Evolutionary conservation across 2,329 filamentous ascomycete genomes (phyloP).

Genomic region (Exophiala xenobiotica): DNA sequence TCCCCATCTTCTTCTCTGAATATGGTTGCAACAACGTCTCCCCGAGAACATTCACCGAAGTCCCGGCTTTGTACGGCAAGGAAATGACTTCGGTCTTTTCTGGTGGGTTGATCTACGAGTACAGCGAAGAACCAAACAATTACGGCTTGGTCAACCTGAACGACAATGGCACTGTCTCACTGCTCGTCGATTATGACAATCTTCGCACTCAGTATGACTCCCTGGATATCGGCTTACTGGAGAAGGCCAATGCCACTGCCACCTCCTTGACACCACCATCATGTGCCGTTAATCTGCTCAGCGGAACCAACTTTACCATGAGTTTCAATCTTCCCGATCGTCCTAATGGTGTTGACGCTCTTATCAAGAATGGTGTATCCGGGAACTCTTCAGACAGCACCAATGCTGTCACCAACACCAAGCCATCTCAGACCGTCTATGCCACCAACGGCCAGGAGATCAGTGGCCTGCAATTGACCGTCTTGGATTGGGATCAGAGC

Average conservation of each 20-base stretch:
- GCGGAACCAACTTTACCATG: slow-evolving; percentile 64
- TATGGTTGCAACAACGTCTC: slow-evolving; percentile 63
- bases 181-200: slow-evolving; percentile 68
- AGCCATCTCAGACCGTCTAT: slow-evolving; percentile 59
- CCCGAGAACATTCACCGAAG: slow-evolving; percentile 61
- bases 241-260: slow-evolving; percentile 60
- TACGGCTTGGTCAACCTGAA: slow-evolving; percentile 62
- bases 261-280: slow-evolving; percentile 57
- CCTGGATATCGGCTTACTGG: slow-evolving; percentile 68
- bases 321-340: slow-evolving; percentile 75
- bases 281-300: slow-evolving; percentile 69
- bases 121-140: slow-evolving; percentile 48
- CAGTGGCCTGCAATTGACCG: slow-evolving; percentile 60
- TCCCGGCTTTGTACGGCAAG: slow-evolving; percentile 58
- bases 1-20: slow-evolving; percentile 67
- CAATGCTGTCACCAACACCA: slow-evolving; percentile 51
- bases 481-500: slow-evolving; percentile 51
- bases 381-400: slow-evolving; percentile 48
- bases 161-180: slow-evolving; percentile 55
- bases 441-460: slow-evolving; percentile 58
- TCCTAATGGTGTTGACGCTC: slow-evolving; percentile 65
- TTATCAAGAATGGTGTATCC: slow-evolving; percentile 73
- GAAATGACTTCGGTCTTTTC: slow-evolving; percentile 60
- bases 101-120: slow-evolving; percentile 57
- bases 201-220: slow-evolving; percentile 73